These are phyloP conservation scores for Fusarium staphyleae DNA, from an alignment of 2,329 filamentous ascomycete genomes.

Conservation along the genomic window DNA sequence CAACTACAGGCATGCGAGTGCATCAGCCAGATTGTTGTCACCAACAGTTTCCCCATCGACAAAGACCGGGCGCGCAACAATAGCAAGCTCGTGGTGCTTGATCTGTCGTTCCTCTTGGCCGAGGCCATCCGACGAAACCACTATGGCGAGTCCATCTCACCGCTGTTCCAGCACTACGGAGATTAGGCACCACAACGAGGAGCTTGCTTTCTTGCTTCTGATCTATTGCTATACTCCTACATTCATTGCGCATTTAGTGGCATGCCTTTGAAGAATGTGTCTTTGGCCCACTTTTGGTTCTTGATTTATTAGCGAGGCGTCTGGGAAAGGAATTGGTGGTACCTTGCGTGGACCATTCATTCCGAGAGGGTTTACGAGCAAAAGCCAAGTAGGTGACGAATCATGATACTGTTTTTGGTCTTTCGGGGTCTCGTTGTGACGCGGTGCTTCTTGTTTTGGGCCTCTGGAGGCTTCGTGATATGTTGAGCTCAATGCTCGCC, in stretches of 20 bases:
- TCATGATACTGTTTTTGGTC: constrained; percentile 31
- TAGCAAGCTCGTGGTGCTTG: constrained; percentile 87
- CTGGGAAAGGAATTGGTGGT: constrained; percentile 37
- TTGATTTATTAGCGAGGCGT: constrained; percentile 49
- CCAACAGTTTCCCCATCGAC: constrained; percentile 94
- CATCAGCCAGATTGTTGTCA: constrained; percentile 93
- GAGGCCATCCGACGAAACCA: constrained; percentile 97
- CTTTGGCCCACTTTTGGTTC: constrained; percentile 24
- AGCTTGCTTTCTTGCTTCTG: constrained; percentile 14
- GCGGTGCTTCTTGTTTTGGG: not conserved
- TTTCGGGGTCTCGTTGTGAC: constrained; percentile 17
- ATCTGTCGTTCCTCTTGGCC: constrained; percentile 84
- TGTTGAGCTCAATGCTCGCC: constrained; percentile 48
- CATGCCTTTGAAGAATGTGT: constrained; percentile 26
- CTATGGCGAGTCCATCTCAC: constrained; percentile 84
- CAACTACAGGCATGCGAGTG: constrained; percentile 92
- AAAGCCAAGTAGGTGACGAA: constrained; percentile 41
- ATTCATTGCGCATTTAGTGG: constrained; percentile 8
- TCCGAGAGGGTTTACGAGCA: constrained; percentile 19
- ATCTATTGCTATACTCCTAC: constrained; percentile 15
- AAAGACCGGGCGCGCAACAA: constrained; percentile 73
- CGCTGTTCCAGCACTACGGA: constrained; percentile 71
- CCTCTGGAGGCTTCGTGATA: constrained; percentile 12
- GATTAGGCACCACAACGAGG: constrained; percentile 51
- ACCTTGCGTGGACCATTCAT: constrained; percentile 24